Percentiles rank a stretch among this genome's conserved stretches.
Conservation (phyloP, 202 grass and related monocot genomes). For the Setaria italica region DNA sequence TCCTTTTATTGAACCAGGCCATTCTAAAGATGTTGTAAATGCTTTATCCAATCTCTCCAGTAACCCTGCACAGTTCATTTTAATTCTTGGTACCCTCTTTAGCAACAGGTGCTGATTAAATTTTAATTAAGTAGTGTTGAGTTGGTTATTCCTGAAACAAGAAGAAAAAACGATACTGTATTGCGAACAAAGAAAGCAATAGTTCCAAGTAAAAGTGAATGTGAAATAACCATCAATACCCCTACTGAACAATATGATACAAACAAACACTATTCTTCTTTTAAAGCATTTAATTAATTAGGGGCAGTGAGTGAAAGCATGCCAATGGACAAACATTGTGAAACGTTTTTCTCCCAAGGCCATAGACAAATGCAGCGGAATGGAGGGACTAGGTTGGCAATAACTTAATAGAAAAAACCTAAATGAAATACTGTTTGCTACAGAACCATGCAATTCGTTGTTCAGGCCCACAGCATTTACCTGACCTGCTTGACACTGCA, state of each 20-base stretch:
- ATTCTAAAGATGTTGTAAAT: slow-evolving; percentile 28
- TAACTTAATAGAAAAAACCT: not conserved
- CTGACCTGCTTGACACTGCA: slow-evolving; percentile 38
- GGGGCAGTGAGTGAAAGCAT: not conserved
- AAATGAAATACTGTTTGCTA: not conserved
- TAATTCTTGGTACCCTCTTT: slow-evolving; percentile 35
- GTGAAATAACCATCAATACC: not conserved
- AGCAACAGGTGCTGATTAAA: slow-evolving; percentile 14
- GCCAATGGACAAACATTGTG: not conserved
- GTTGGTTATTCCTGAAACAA: not conserved
- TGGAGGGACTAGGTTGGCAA: not conserved
- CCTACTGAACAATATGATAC: not conserved
- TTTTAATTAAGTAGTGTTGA: slow-evolving; percentile 3
- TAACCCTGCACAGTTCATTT: slow-evolving; percentile 14
- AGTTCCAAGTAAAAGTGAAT: not conserved
- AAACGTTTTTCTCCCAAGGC: not conserved
- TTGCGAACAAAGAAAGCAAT: not conserved
- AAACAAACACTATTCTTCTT: not conserved
- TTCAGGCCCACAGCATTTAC: not conserved
- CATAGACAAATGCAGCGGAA: not conserved
- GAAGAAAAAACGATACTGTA: not conserved
- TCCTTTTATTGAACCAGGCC: not conserved
- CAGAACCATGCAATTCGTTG: not conserved
- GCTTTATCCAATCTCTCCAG: not conserved
- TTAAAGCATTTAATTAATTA: not conserved